Percentiles rank a stretch among this genome's conserved stretches.
Evolutionary conservation across 768 basidiomycete species (phyloP).

Genomic region (Pleurotus djamor): DNA sequence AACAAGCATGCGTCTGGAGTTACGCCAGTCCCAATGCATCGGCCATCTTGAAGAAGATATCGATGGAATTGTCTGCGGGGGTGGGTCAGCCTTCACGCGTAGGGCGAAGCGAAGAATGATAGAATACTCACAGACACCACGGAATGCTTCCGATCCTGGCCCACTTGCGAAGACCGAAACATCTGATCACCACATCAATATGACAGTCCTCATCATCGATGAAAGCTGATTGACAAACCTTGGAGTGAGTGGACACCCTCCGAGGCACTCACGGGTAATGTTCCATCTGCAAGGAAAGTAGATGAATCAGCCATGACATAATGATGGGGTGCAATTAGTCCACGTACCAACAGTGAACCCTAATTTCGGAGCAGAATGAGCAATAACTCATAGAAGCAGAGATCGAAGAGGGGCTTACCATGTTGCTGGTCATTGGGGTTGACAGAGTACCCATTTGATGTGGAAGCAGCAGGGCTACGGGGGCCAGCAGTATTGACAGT

Average conservation of each 20-base stretch:
- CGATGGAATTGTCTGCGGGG: constrained; percentile 37
- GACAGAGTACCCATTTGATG: constrained; percentile 19
- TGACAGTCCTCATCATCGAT: background rate
- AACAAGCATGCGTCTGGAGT: too few relatives aligned
- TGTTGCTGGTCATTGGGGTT: constrained; percentile 33
- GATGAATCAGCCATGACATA: background rate
- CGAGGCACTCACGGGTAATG: constrained; percentile 25
- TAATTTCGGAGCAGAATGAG: constrained; percentile 5
- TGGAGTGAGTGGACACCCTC: constrained; percentile 42
- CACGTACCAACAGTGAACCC: constrained; percentile 30
- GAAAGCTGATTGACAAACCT: constrained; percentile 15
- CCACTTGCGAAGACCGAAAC: constrained; percentile 44
- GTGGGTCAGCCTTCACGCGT: background rate
- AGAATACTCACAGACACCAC: constrained; percentile 36
- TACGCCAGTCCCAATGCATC: constrained; percentile 27
- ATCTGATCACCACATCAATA: constrained; percentile 19
- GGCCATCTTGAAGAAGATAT: constrained; percentile 39
- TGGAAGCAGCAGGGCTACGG: constrained; percentile 30
- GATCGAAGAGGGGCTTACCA: constrained; percentile 15
- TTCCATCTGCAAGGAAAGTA: constrained; percentile 23
- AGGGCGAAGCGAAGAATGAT: background rate
- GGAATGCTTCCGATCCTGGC: constrained; percentile 37
- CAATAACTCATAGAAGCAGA: background rate
- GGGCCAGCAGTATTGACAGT: constrained; percentile 30
- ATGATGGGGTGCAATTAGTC: background rate